These are phyloP conservation scores for Selaginella tamariscina DNA, from an alignment of 75 land plant genomes.

Conservation along the genomic window DNA sequence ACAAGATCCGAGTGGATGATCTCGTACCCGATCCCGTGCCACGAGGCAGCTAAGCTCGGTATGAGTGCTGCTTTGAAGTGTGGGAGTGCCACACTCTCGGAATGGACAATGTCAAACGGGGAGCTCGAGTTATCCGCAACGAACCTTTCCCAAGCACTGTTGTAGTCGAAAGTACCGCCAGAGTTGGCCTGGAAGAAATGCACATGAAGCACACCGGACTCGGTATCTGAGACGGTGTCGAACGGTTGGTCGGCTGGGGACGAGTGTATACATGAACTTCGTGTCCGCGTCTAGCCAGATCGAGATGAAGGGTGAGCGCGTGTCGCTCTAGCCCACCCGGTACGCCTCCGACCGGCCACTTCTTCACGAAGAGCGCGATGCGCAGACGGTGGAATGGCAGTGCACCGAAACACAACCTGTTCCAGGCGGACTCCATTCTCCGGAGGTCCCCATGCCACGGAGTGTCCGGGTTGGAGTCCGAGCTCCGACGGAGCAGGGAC, in stretches of 20 bases:
- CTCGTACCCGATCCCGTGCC: slow-evolving; percentile 42
- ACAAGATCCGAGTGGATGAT: slow-evolving; percentile 34
- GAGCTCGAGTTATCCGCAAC: slow-evolving; percentile 8
- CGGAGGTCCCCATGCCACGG: slow-evolving; percentile 60
- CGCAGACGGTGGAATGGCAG: slow-evolving; percentile 14
- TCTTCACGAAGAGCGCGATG: slow-evolving; percentile 38
- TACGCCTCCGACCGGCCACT: slow-evolving; percentile 29
- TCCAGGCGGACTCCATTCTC: slow-evolving; percentile 45
- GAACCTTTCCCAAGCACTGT: slow-evolving; percentile 24
- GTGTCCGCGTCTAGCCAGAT: slow-evolving; percentile 32
- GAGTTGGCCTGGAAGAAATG: slow-evolving; percentile 20
- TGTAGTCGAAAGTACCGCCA: slow-evolving; percentile 16
- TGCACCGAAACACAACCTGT: slow-evolving; percentile 31
- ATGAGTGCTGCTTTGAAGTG: slow-evolving; percentile 19
- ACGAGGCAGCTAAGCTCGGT: slow-evolving; percentile 22
- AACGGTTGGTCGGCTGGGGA: slow-evolving; percentile 1
- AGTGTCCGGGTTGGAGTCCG: too few species aligned
- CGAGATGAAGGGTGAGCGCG: slow-evolving; percentile 30
- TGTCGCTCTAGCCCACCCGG: slow-evolving; percentile 41
- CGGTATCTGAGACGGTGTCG: background rate
- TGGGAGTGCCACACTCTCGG: slow-evolving; percentile 33
- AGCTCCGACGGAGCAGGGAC: too few species aligned
- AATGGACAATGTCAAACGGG: slow-evolving; percentile 27
- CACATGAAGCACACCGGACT: slow-evolving; percentile 10
- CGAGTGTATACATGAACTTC: slow-evolving; percentile 31